Evolutionary conservation across 768 basidiomycete genomes (phyloP).

Genomic region (Trametes elegans): DNA sequence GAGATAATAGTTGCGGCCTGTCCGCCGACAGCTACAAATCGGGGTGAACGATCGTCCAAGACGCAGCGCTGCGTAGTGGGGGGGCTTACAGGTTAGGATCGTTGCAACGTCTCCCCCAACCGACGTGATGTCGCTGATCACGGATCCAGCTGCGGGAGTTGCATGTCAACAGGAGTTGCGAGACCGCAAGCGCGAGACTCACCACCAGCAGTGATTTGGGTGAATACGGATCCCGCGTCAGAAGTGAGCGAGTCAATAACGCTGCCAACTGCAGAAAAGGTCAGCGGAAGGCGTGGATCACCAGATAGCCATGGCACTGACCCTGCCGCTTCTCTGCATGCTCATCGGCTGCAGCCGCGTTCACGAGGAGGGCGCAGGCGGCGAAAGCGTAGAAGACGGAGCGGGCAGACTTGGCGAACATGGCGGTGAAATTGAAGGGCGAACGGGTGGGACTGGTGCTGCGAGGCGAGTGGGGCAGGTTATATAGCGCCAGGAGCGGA

Average conservation of each 20-base stretch:
- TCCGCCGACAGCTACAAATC: constrained; percentile 49
- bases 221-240: constrained; percentile 2
- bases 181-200: not conserved
- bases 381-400: constrained; percentile 7
- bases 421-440: constrained; percentile 5
- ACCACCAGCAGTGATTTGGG: constrained; percentile 1
- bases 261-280: too few relatives aligned
- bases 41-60: not conserved
- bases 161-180: not conserved
- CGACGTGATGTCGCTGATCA: constrained; percentile 29
- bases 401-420: constrained; percentile 41
- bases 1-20: constrained; percentile 53
- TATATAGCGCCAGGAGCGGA: too few relatives aligned
- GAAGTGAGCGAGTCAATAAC: constrained; percentile 3
- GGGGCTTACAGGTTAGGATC: constrained; percentile 28
- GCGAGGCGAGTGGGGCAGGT: too few relatives aligned
- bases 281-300: too few relatives aligned
- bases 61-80: not conserved
- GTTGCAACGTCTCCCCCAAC: constrained; percentile 33
- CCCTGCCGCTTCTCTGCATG: too few relatives aligned
- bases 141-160: constrained; percentile 19
- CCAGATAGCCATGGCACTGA: too few relatives aligned
- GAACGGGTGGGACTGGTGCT: too few relatives aligned
- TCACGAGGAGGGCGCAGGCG: too few relatives aligned
- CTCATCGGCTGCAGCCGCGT: constrained; percentile 33